phyloP scores from a whole-genome alignment of 306 rosid genomes.

The Cicer judaicum region DNA sequence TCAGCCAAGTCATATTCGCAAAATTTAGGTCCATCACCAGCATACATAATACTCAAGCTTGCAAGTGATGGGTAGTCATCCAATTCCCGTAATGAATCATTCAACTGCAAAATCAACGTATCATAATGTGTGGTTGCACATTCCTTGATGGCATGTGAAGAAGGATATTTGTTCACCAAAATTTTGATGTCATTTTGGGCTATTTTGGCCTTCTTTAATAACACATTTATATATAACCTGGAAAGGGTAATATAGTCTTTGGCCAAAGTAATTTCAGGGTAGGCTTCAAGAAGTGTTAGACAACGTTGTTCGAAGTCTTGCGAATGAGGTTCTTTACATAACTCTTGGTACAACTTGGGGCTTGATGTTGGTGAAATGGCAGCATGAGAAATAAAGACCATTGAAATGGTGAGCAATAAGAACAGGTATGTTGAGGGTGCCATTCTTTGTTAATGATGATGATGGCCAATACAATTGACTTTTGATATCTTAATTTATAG shows the following conservation, averaged over 20 bases:
- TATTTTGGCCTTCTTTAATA: neutral
- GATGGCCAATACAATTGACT: neutral
- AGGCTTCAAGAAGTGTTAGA: neutral
- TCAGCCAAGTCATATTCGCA: neutral
- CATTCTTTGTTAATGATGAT: neutral
- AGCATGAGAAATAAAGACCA: neutral
- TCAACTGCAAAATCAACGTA: rapidly evolving
- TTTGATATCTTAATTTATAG: neutral
- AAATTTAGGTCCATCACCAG: neutral
- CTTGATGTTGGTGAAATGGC: neutral
- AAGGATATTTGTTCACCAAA: neutral
- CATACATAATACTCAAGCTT: neutral
- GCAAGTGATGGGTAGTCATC: rapidly evolving
- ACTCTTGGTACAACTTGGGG: neutral
- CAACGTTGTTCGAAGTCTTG: neutral
- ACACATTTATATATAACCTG: neutral
- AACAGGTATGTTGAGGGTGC: neutral
- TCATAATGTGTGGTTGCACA: neutral
- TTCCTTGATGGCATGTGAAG: neutral
- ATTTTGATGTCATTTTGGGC: neutral
- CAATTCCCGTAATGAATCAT: neutral
- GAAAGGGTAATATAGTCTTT: neutral
- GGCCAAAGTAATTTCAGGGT: neutral
- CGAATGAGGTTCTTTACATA: neutral
- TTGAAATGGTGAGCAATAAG: neutral